Conservation (phyloP, 352 stramenopile genomes). For the Phytophthora constricta region DNA sequence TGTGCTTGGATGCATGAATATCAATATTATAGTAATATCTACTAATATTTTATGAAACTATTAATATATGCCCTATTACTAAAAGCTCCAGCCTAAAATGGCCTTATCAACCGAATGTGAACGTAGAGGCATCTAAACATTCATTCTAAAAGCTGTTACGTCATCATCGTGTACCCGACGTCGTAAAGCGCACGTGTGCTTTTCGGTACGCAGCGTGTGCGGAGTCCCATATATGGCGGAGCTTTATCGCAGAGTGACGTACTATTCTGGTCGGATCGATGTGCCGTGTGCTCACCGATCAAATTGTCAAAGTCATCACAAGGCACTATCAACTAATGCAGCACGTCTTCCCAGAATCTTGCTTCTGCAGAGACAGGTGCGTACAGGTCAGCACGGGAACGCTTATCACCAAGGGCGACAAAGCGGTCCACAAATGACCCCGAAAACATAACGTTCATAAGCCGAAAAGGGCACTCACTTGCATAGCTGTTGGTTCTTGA, state of each 20-base stretch:
- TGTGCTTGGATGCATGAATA: no score
- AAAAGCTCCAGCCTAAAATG: no score
- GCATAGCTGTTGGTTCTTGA: neutral
- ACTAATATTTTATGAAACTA: no score
- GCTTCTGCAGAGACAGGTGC: neutral
- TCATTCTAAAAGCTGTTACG: no score
- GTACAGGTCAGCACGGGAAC: neutral
- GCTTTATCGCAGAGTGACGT: neutral
- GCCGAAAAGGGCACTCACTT: conserved; percentile 1
- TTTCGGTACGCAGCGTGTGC: neutral
- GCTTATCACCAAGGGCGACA: neutral
- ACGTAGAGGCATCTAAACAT: no score
- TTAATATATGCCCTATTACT: no score
- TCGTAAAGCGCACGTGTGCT: neutral
- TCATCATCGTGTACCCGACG: no score
- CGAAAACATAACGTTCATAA: conserved; percentile 1
- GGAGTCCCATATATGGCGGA: neutral
- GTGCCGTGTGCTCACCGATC: neutral
- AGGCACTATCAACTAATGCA: neutral
- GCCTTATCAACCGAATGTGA: no score
- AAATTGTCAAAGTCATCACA: neutral
- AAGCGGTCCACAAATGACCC: neutral
- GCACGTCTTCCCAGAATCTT: neutral
- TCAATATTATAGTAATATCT: no score
- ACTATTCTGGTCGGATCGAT: neutral